phyloP scores from a whole-genome alignment of 805 yeast genomes.

The Lipomyces mesembrius region DNA sequence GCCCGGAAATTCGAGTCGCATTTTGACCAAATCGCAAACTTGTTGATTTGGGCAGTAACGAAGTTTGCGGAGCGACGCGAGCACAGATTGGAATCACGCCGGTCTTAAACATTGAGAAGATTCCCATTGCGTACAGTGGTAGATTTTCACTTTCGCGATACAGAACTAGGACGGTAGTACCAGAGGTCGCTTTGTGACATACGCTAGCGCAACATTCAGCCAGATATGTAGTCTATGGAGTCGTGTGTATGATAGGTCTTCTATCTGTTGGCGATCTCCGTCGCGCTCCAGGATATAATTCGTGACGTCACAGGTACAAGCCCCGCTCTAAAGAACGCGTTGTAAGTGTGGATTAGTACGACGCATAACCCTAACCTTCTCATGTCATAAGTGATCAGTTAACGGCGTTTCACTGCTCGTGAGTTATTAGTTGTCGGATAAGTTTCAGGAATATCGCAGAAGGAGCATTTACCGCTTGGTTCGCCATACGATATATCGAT shows the following conservation, averaged over 20 bases:
- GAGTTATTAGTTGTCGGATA: background rate
- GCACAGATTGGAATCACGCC: background rate
- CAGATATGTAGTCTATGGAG: too few relatives aligned
- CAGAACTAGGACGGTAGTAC: too few relatives aligned
- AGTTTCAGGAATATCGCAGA: background rate
- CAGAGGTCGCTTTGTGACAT: background rate
- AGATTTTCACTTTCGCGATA: too few relatives aligned
- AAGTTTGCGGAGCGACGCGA: background rate
- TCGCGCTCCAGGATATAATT: background rate
- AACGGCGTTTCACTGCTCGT: too few relatives aligned
- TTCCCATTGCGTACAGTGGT: background rate
- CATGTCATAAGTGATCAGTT: too few relatives aligned
- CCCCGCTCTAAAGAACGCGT: background rate
- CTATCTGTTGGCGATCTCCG: too few relatives aligned
- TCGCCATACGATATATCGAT: slow-evolving; percentile 41
- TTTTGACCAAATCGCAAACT: slow-evolving; percentile 4
- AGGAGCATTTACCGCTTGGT: slow-evolving; percentile 29
- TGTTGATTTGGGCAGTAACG: background rate
- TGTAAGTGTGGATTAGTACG: too few relatives aligned
- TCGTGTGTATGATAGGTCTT: too few relatives aligned
- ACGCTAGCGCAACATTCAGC: too few relatives aligned
- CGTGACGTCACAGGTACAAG: background rate
- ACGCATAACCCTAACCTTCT: too few relatives aligned
- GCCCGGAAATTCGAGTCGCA: background rate
- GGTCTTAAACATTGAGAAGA: background rate